These are phyloP conservation scores for Phytophthora quininea DNA, from an alignment of 352 stramenopile species.

Conservation along the genomic window DNA sequence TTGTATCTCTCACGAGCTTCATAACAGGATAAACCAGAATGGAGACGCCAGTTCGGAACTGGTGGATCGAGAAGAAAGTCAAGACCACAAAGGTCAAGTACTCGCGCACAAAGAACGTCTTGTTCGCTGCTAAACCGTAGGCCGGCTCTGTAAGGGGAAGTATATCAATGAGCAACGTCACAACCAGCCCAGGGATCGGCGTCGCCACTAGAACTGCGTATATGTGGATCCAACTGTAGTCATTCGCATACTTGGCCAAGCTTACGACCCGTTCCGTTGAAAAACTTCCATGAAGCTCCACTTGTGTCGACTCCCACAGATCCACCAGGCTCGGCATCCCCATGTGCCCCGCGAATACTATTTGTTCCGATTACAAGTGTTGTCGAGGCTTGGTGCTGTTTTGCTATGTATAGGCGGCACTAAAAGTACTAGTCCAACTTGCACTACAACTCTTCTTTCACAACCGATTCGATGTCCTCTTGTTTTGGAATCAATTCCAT, in stretches of 20 bases:
- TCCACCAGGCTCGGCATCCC: neutral
- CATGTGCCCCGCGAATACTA: neutral
- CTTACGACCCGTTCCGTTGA: conserved; percentile 3
- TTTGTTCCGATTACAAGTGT: too few species aligned
- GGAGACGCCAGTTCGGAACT: conserved; percentile 9
- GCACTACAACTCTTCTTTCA: neutral
- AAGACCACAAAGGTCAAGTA: conserved; percentile 8
- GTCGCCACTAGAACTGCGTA: conserved; percentile 15
- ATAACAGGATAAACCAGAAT: neutral
- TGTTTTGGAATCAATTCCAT: neutral
- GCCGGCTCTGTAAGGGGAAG: conserved; percentile 9
- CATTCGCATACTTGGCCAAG: conserved; percentile 1
- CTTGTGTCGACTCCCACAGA: conserved; percentile 19
- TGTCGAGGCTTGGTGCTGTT: too few species aligned
- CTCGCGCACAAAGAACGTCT: conserved; percentile 13
- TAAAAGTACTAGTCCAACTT: neutral
- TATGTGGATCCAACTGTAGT: conserved; percentile 3
- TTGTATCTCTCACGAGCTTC: conserved; percentile 1
- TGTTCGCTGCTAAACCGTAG: conserved; percentile 10
- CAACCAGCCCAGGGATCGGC: conserved; percentile 17
- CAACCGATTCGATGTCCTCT: neutral
- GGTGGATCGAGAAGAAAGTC: conserved; percentile 8
- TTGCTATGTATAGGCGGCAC: neutral
- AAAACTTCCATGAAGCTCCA: conserved; percentile 21
- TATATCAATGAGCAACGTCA: conserved; percentile 21